Evolutionary conservation across 805 yeast genomes (phyloP).

Genomic region (Monosporozyma siamensis): DNA sequence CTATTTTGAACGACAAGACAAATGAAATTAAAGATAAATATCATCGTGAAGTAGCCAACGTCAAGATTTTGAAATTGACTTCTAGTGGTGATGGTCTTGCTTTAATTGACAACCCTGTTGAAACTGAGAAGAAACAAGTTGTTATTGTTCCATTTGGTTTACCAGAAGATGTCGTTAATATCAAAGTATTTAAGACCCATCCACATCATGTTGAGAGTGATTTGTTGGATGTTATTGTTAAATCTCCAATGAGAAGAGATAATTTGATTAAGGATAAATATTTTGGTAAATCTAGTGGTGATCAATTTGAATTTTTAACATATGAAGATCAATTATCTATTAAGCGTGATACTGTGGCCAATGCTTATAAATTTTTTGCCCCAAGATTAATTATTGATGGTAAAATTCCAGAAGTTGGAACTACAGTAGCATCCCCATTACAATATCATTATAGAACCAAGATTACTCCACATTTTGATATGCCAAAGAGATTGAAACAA

Average conservation of each 20-base stretch:
- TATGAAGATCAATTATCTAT: constrained; percentile 65
- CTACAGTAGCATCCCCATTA: constrained; percentile 69
- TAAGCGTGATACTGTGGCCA: constrained; percentile 64
- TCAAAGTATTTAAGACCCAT: constrained; percentile 70
- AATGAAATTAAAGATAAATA: constrained; percentile 35
- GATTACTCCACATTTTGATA: constrained; percentile 88
- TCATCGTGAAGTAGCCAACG: constrained; percentile 51
- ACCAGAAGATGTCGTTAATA: constrained; percentile 71
- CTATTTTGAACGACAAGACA: constrained; percentile 48
- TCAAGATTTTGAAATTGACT: constrained; percentile 47
- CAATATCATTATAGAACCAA: constrained; percentile 79
- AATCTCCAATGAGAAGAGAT: constrained; percentile 43
- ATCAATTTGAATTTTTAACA: constrained; percentile 77
- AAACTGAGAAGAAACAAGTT: constrained; percentile 40
- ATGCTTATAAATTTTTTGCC: constrained; percentile 76
- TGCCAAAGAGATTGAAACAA: constrained; percentile 48
- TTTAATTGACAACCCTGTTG: constrained; percentile 51
- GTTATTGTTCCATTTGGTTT: constrained; percentile 78
- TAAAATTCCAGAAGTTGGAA: constrained; percentile 49
- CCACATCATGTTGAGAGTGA: constrained; percentile 70
- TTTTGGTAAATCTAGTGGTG: constrained; percentile 90
- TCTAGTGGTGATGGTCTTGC: constrained; percentile 89
- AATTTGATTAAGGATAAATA: constrained; percentile 58
- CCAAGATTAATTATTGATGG: constrained; percentile 38
- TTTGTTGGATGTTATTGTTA: constrained; percentile 41